Conservation (phyloP, 1,139 yeast genomes). For the Pichia kudriavzevii region DNA sequence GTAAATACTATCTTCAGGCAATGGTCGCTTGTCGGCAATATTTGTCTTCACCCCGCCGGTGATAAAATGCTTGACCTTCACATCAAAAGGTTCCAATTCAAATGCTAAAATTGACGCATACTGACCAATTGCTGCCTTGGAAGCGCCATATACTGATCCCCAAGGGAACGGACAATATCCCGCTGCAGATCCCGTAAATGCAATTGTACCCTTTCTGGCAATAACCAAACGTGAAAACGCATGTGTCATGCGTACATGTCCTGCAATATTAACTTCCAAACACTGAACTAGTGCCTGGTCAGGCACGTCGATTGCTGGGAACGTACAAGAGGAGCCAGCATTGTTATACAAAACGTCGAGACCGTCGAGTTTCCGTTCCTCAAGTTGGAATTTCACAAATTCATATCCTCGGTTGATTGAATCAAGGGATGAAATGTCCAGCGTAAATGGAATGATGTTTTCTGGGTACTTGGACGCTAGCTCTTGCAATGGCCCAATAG, state of each 20-base stretch:
- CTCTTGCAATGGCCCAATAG: conserved; percentile 52
- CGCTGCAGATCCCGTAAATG: conserved; percentile 69
- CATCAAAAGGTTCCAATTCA: conserved; percentile 69
- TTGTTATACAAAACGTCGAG: conserved; percentile 61
- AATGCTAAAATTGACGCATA: conserved; percentile 56
- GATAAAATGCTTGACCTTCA: conserved; percentile 59
- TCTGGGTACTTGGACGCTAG: conserved; percentile 14
- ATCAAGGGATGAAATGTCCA: conserved; percentile 49
- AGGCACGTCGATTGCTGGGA: conserved; percentile 62
- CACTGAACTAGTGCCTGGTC: conserved; percentile 49
- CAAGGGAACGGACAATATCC: conserved; percentile 67
- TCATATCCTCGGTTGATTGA: conserved; percentile 42
- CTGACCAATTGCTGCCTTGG: conserved; percentile 72
- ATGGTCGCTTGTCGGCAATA: conserved; percentile 48
- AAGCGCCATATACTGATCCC: conserved; percentile 58
- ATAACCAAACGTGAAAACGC: conserved; percentile 53
- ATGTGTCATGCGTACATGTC: conserved; percentile 56
- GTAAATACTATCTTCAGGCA: conserved; percentile 51
- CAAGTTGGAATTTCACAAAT: conserved; percentile 35
- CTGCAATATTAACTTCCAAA: conserved; percentile 63
- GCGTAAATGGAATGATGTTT: conserved; percentile 13
- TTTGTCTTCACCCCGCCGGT: conserved; percentile 65
- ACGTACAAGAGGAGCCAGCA: conserved; percentile 62
- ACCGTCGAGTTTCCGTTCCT: conserved; percentile 28
- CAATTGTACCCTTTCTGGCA: conserved; percentile 61